A percentile compares a stretch with the other conserved stretches of the same genome.
phyloP scores from a whole-genome alignment of 2,329 filamentous ascomycete species.

The Diplocarpon rosae region DNA sequence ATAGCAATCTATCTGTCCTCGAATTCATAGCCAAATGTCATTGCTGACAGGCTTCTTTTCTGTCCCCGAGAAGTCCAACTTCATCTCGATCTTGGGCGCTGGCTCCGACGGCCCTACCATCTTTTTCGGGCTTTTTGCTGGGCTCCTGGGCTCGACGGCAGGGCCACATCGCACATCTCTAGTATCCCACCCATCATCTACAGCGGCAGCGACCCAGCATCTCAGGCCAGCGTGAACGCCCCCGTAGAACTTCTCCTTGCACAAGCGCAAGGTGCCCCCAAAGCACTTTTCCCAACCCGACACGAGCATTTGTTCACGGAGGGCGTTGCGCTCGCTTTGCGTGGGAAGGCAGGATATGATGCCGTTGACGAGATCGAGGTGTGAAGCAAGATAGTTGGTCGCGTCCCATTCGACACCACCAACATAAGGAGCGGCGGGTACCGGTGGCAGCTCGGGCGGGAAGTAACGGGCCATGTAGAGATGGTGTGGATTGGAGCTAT shows the following conservation, averaged over 20 bases:
- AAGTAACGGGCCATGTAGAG: constrained; percentile 64
- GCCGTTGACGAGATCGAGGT: constrained; percentile 87
- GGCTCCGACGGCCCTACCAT: constrained; percentile 8
- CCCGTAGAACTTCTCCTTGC: constrained; percentile 96
- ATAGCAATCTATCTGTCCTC: too few species aligned
- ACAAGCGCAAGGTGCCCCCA: constrained; percentile 72
- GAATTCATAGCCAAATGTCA: constrained; percentile 19
- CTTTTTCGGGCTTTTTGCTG: constrained; percentile 32
- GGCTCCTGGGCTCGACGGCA: constrained; percentile 31
- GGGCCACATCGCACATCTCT: constrained; percentile 69
- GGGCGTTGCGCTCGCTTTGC: constrained; percentile 55
- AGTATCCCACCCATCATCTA: constrained; percentile 81
- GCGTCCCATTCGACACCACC: constrained; percentile 98
- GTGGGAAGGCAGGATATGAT: constrained; percentile 73
- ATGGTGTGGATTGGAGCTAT: constrained; percentile 31
- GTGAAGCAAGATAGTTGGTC: constrained; percentile 87
- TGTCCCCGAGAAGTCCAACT: constrained; percentile 20
- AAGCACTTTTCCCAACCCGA: constrained; percentile 89
- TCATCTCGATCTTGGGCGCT: constrained; percentile 26
- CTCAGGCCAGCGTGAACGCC: constrained; percentile 80
- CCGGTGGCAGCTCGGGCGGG: constrained; percentile 74
- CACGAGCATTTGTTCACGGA: constrained; percentile 67
- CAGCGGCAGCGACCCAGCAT: constrained; percentile 81
- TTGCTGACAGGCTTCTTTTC: constrained; percentile 11
- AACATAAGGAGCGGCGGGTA: constrained; percentile 89